Evolutionary conservation across 768 basidiomycete species (phyloP).

Genomic region (Gymnopilus dilepis): DNA sequence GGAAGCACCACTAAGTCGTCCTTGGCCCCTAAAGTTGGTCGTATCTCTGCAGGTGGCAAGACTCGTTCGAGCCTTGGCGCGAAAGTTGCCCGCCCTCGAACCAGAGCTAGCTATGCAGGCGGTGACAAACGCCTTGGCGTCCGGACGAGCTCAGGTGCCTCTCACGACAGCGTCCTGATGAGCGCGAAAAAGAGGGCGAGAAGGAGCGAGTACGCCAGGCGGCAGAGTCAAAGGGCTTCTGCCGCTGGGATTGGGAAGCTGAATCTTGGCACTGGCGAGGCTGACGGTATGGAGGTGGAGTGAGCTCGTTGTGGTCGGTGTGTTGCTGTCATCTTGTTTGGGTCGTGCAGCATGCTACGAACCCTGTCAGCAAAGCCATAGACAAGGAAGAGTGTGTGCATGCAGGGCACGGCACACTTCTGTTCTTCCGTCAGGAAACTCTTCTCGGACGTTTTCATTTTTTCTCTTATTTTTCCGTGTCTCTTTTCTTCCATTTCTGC

Average conservation of each 20-base stretch:
- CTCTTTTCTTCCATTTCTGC: not conserved
- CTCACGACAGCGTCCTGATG: constrained; percentile 46
- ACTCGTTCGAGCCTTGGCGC: constrained; percentile 60
- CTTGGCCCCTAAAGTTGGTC: constrained; percentile 17
- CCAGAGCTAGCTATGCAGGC: constrained; percentile 43
- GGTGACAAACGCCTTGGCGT: constrained; percentile 32
- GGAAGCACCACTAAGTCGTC: constrained; percentile 27
- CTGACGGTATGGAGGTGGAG: constrained; percentile 1
- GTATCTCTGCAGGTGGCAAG: constrained; percentile 22
- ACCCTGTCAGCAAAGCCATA: no score
- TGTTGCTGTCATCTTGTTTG: not conserved
- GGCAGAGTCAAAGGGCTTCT: constrained; percentile 45
- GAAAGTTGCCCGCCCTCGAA: constrained; percentile 29
- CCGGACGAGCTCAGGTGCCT: constrained; percentile 32
- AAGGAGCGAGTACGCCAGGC: constrained; percentile 75
- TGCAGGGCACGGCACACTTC: not conserved
- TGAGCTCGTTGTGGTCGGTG: not conserved
- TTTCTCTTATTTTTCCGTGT: not conserved
- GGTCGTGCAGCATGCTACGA: not conserved
- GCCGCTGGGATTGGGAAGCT: constrained; percentile 23
- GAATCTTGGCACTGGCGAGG: constrained; percentile 8
- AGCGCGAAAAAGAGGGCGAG: constrained; percentile 76
- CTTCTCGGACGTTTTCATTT: not conserved
- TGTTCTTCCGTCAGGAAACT: not conserved
- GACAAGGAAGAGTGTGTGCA: not conserved